A percentile compares a stretch with the other conserved stretches of the same genome.
Conservation (phyloP, 2,329 filamentous ascomycete genomes). For the Pseudogymnoascus sp. region DNA sequence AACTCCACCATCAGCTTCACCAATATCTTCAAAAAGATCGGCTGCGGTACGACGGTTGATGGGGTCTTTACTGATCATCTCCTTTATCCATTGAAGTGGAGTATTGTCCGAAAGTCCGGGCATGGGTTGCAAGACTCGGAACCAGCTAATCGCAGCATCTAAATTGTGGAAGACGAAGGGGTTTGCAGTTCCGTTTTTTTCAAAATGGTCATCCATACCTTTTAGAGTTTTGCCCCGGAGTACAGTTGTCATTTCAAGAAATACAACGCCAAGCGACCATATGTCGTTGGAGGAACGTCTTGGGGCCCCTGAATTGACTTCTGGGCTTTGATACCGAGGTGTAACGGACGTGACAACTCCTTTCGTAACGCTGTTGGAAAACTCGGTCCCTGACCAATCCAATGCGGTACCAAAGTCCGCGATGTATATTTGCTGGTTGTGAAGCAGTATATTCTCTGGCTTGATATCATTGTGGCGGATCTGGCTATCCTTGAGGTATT, state of each 20-base stretch:
- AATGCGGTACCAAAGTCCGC: constrained; percentile 20
- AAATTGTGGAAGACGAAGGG: constrained; percentile 7
- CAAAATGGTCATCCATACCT: constrained; percentile 3
- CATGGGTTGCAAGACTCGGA: background rate
- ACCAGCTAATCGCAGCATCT: constrained; percentile 7
- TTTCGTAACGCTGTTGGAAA: constrained; percentile 13
- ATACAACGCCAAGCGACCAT: constrained; percentile 18
- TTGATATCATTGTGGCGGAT: constrained; percentile 16
- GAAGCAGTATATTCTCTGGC: constrained; percentile 14
- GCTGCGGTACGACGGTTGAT: constrained; percentile 7
- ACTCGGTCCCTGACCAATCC: constrained; percentile 16
- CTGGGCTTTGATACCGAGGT: constrained; percentile 13
- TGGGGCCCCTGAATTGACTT: constrained; percentile 11
- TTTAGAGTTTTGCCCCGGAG: constrained; percentile 9
- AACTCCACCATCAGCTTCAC: constrained; percentile 1
- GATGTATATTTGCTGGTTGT: constrained; percentile 9
- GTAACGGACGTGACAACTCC: constrained; percentile 9
- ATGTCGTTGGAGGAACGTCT: constrained; percentile 15
- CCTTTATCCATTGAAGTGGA: constrained; percentile 12
- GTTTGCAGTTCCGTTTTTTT: background rate
- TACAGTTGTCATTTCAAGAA: constrained; percentile 14
- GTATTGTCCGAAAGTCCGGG: constrained; percentile 9
- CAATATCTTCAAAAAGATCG: constrained; percentile 8
- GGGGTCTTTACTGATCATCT: constrained; percentile 11
- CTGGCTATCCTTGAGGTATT: constrained; percentile 15